A percentile compares a stretch with the other conserved stretches of the same genome.
Conservation (phyloP, 2,329 filamentous ascomycete species). For the Exophiala phaeomuriformis region DNA sequence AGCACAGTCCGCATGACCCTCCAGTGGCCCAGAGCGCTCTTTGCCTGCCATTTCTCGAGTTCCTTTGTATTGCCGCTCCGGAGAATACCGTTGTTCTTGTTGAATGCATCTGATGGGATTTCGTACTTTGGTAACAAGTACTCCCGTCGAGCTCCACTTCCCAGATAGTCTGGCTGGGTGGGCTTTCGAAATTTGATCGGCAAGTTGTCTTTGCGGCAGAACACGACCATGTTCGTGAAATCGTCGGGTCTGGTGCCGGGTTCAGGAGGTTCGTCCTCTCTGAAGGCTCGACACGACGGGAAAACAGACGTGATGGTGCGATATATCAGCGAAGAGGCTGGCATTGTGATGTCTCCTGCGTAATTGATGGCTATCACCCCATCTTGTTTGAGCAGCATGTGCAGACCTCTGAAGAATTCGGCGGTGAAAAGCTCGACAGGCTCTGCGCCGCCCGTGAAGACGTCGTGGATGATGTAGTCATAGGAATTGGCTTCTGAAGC, state of each 20-base stretch:
- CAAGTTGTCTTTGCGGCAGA: conserved; percentile 62
- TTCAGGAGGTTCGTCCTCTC: conserved; percentile 56
- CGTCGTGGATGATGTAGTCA: conserved; percentile 93
- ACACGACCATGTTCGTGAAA: conserved; percentile 94
- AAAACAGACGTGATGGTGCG: conserved; percentile 77
- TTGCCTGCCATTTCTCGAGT: conserved; percentile 64
- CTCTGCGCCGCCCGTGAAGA: conserved; percentile 94
- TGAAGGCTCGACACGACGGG: conserved; percentile 83
- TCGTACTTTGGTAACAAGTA: conserved; percentile 69
- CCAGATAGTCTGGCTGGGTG: conserved; percentile 58
- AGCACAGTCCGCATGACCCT: conserved; percentile 79
- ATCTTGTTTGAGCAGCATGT: conserved; percentile 62
- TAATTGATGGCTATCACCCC: conserved; percentile 95
- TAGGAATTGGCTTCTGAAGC: conserved; percentile 46
- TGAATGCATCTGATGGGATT: conserved; percentile 46
- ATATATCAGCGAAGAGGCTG: conserved; percentile 68
- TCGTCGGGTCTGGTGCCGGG: conserved; percentile 49
- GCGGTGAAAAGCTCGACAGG: conserved; percentile 80
- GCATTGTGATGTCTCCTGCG: conserved; percentile 75
- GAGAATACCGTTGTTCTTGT: conserved; percentile 49
- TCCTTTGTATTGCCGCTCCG: conserved; percentile 56
- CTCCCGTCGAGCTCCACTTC: conserved; percentile 60
- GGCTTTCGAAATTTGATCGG: conserved; percentile 62
- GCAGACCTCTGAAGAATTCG: conserved; percentile 69
- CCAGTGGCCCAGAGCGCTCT: conserved; percentile 82